Evolutionary conservation across 1,139 yeast species (phyloP), one percentile per base, ranked within the genome.

Genomic region (Suhomyces bolitotheri): DNA sequence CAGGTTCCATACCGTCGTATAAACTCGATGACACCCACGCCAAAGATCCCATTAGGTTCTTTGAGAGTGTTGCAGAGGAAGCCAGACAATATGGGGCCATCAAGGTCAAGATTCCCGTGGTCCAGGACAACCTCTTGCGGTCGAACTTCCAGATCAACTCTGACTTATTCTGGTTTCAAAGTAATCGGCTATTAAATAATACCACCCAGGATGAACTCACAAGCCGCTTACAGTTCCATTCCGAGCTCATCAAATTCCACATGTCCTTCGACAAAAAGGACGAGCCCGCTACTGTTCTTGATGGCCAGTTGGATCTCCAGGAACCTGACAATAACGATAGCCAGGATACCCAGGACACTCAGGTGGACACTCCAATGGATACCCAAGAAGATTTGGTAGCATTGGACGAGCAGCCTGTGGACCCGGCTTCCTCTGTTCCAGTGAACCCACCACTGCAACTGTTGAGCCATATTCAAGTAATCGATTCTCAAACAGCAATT

Each of bases 81-180:
- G 90, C 88, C 1, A 55, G 56, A 35, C 51, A 64, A 30, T 73
- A 67, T 51, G 96, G 96, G 1, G 92, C 90, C n/a, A 68, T 86
- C 19, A 87, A 85, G 54, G 61, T 88, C 14, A 64, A 71, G n/a
- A 76, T 84, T 0, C 83, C 85, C 0, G 38, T 56, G 49, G 33
- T 72, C 63, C 49, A 59, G 13, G 49, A 67, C 11, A 53, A 39
- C 8, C 36, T 76, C n/a, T 73, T 79, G 47, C 54, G 75, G 4
- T 36, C 51, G 14, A 48, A 50, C 27, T 50, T 58, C 33, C 60
- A 54, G 27, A 44, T 62, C 24, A 56, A 60, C 36, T 54, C 64
- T 4, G 81, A 78, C 34, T 62, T 70, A n/a, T 69, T 75, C 44
- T 66, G 74, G 66, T 80, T 85, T 49, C 71, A 71, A 35, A 68